A percentile compares a stretch with the other conserved stretches of the same genome.
These are phyloP conservation scores for Cornus florida DNA, from an alignment of 148 eudicot genomes.

Conservation along the genomic window DNA sequence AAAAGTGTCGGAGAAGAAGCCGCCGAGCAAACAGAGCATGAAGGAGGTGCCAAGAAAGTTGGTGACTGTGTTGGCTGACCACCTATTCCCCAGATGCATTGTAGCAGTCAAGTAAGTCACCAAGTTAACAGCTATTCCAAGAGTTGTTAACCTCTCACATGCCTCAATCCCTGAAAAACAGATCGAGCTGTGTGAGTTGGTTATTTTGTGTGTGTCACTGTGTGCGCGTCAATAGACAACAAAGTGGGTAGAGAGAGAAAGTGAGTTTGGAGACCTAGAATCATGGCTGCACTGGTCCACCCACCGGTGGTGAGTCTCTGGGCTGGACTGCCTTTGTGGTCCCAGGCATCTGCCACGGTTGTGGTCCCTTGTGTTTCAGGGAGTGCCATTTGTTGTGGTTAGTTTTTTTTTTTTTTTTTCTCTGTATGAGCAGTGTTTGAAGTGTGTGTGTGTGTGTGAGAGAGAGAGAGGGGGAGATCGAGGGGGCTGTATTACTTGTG, in stretches of 20 bases:
- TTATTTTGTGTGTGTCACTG: no score
- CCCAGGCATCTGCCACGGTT: conserved; percentile 75
- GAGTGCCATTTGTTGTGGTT: conserved; percentile 31
- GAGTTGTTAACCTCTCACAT: conserved; percentile 76
- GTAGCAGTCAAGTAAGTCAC: conserved; percentile 83
- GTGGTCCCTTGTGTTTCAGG: conserved; percentile 32
- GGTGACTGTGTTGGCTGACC: conserved; percentile 80
- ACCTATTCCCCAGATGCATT: conserved; percentile 88
- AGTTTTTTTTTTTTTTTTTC: neutral
- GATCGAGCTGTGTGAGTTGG: no score
- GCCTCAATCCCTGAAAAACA: conserved; percentile 58
- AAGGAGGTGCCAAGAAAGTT: conserved; percentile 93
- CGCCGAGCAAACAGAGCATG: conserved; percentile 86
- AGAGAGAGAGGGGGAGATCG: no score
- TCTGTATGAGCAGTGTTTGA: neutral
- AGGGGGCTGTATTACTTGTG: no score
- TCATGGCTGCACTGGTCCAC: conserved; percentile 83
- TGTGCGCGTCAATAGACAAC: no score
- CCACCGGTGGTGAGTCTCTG: conserved; percentile 68
- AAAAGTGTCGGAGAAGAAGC: conserved; percentile 80
- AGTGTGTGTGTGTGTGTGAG: no score
- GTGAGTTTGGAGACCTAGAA: conserved; percentile 45
- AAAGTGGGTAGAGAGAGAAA: neutral
- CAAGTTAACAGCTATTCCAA: conserved; percentile 82
- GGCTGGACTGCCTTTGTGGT: conserved; percentile 76